Percentiles rank a stretch among this genome's conserved stretches.
phyloP scores from a whole-genome alignment of 2,329 filamentous ascomycete species.

The Magnaporthiopsis incrustans region DNA sequence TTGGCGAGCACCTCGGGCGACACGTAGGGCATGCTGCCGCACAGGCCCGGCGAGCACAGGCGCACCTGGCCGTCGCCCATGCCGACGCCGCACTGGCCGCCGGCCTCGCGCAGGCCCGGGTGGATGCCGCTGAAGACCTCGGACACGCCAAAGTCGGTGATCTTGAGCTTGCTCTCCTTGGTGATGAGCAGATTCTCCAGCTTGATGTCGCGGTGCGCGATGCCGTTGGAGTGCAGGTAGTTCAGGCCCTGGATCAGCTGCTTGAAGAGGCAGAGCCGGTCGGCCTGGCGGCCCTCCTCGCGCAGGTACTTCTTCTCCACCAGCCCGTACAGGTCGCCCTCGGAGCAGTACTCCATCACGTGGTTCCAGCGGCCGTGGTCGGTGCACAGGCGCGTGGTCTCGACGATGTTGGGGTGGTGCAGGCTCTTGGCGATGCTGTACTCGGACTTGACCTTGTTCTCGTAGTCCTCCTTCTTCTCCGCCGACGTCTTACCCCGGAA shows the following conservation, averaged over 20 bases:
- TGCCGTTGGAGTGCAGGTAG: conserved; percentile 75
- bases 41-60: conserved; percentile 70
- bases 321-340: conserved; percentile 71
- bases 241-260: conserved; percentile 75
- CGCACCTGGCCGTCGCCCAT: conserved; percentile 56
- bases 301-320: conserved; percentile 65
- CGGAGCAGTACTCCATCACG: conserved; percentile 85
- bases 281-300: conserved; percentile 53
- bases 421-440: conserved; percentile 80
- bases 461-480: conserved; percentile 68
- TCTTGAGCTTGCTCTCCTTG: conserved; percentile 74
- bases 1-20: conserved; percentile 75
- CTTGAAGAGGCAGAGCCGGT: conserved; percentile 81
- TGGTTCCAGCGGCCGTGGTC: conserved; percentile 75
- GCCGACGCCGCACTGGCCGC: conserved; percentile 64
- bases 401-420: conserved; percentile 80
- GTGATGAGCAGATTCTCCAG: conserved; percentile 78
- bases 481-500: conserved; percentile 65
- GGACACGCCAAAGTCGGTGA: conserved; percentile 85
- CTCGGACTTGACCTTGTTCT: conserved; percentile 86
- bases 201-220: conserved; percentile 88
- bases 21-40: conserved; percentile 79
- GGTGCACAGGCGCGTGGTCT: conserved; percentile 68
- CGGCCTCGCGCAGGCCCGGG: conserved; percentile 65
- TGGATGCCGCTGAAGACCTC: conserved; percentile 79